phyloP scores from a whole-genome alignment of 73 alveolate species.

The Tetrahymena thermophila region DNA sequence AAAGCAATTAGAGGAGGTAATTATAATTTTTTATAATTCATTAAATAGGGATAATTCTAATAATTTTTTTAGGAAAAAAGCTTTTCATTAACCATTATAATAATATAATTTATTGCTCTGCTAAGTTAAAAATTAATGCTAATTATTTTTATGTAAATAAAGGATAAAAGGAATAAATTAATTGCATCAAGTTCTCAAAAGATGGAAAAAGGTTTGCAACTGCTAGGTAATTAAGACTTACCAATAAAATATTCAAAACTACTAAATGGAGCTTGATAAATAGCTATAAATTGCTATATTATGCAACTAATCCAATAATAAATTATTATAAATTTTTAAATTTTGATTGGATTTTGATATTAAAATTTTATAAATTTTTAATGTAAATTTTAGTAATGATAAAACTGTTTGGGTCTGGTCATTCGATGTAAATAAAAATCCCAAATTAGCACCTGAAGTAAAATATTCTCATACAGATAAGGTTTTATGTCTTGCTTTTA shows the following conservation, averaged over 20 bases:
- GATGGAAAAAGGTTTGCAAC: not conserved
- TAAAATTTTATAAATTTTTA: not conserved
- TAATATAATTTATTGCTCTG: not conserved
- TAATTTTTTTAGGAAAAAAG: not conserved
- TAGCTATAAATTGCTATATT: too few relatives aligned
- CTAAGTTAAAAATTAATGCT: not conserved
- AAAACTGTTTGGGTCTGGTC: conserved; percentile 31
- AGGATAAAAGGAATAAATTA: not conserved
- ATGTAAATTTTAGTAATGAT: conserved; percentile 1
- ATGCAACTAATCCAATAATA: not conserved
- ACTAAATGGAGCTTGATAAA: too few relatives aligned
- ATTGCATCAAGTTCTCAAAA: not conserved
- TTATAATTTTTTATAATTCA: not conserved
- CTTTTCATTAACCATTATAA: too few relatives aligned
- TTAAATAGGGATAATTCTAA: too few relatives aligned
- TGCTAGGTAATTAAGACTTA: not conserved
- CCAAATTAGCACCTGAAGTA: conserved; percentile 16
- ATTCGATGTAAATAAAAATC: conserved; percentile 1
- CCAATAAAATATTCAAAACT: not conserved
- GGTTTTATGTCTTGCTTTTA: conserved; percentile 9
- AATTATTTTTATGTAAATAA: not conserved
- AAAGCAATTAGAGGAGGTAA: not conserved
- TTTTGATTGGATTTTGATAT: not conserved
- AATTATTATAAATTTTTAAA: not conserved
- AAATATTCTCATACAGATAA: conserved; percentile 17